These are phyloP conservation scores for Phytophthora brassicae DNA, from an alignment of 352 stramenopile genomes.

Conservation along the genomic window DNA sequence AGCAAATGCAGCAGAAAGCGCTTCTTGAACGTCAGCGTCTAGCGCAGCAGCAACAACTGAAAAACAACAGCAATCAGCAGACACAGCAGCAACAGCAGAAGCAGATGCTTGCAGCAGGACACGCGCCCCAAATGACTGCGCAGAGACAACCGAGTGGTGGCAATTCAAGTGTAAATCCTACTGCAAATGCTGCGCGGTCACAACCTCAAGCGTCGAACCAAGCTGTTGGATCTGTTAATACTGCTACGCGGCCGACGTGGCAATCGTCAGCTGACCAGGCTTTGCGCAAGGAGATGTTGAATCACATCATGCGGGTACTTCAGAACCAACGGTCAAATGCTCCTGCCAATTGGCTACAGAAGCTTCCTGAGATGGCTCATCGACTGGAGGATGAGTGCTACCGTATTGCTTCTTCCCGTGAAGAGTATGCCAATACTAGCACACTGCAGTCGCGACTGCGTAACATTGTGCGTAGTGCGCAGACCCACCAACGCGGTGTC, in stretches of 20 bases:
- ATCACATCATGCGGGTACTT: slow-evolving; percentile 94
- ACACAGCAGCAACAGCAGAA: slow-evolving; percentile 46
- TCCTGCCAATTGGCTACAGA: slow-evolving; percentile 95
- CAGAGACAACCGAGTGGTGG: slow-evolving; percentile 37
- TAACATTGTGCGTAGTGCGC: slow-evolving; percentile 88
- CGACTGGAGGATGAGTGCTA: slow-evolving; percentile 97
- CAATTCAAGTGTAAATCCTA: slow-evolving; percentile 22
- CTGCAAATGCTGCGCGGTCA: slow-evolving; percentile 22
- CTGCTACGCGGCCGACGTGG: slow-evolving; percentile 50
- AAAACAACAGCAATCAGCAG: no score
- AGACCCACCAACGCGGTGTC: slow-evolving; percentile 63
- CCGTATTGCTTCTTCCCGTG: slow-evolving; percentile 78
- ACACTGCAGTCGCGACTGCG: slow-evolving; percentile 96
- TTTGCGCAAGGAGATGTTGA: slow-evolving; percentile 82
- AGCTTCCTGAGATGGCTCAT: slow-evolving; percentile 97
- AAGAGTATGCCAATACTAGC: slow-evolving; percentile 95
- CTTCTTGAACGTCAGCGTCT: slow-evolving; percentile 35
- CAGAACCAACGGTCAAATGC: slow-evolving; percentile 95
- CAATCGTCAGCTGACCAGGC: slow-evolving; percentile 73
- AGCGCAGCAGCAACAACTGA: slow-evolving; percentile 38
- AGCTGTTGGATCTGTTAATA: slow-evolving; percentile 4
- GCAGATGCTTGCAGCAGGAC: slow-evolving; percentile 34
- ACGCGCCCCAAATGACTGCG: slow-evolving; percentile 27
- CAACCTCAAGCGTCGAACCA: slow-evolving; percentile 25
- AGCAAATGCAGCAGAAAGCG: slow-evolving; percentile 42